Conservation (phyloP, 305 asterid genomes). For the Solanum aculeatissimum region DNA sequence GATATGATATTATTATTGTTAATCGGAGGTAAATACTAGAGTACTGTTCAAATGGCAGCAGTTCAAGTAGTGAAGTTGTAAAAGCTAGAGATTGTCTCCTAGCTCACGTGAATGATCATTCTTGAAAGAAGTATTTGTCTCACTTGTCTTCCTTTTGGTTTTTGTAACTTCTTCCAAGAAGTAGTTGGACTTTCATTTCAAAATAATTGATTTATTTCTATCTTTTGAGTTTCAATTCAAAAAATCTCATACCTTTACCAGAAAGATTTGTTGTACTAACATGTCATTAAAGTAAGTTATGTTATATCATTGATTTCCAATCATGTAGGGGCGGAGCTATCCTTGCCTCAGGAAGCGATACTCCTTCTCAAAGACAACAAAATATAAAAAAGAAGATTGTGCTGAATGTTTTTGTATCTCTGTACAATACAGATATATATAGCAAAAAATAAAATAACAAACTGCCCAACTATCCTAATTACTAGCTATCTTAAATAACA, state of each 20-base stretch:
- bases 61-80: slow-evolving; percentile 31
- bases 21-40: slow-evolving; percentile 20
- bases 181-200: not conserved
- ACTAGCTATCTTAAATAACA: too few relatives aligned
- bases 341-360: too few relatives aligned
- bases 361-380: too few relatives aligned
- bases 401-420: too few relatives aligned
- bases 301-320: too few relatives aligned
- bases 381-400: too few relatives aligned
- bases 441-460: too few relatives aligned
- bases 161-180: not conserved
- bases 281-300: not conserved
- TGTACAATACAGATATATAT: too few relatives aligned
- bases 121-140: not conserved
- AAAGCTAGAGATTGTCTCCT: slow-evolving; percentile 58
- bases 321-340: too few relatives aligned
- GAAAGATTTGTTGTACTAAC: not conserved
- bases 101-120: slow-evolving; percentile 21
- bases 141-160: not conserved
- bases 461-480: too few relatives aligned
- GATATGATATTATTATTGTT: too few relatives aligned
- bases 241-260: not conserved
- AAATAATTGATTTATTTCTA: not conserved
- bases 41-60: slow-evolving; percentile 15
- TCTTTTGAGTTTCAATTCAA: not conserved